phyloP scores from a whole-genome alignment of 768 basidiomycete species.

The Boletus subparvulus region DNA sequence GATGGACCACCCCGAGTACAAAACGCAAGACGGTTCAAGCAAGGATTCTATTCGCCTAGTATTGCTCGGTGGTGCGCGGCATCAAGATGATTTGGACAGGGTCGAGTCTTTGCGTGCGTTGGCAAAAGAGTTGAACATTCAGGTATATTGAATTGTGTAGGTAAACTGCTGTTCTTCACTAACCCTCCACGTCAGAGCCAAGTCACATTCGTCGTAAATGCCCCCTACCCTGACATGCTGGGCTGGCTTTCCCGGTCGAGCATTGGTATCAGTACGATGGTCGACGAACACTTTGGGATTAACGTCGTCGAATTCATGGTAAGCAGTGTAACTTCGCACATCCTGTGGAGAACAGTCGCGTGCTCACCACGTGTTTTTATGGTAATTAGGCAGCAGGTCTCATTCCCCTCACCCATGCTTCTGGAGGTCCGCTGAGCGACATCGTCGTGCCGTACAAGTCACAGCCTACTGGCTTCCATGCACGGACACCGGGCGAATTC shows the following conservation, averaged over 20 bases:
- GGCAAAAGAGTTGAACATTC: constrained; percentile 60
- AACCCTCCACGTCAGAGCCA: constrained; percentile 46
- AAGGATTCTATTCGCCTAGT: constrained; percentile 54
- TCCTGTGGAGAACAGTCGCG: not conserved
- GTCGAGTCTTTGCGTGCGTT: constrained; percentile 59
- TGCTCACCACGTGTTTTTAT: constrained; percentile 13
- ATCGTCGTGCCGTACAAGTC: constrained; percentile 82
- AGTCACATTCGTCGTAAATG: constrained; percentile 82
- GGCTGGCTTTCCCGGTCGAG: constrained; percentile 70
- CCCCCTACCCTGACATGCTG: constrained; percentile 69
- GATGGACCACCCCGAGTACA: constrained; percentile 57
- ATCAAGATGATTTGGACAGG: constrained; percentile 68
- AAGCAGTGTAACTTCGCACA: constrained; percentile 22
- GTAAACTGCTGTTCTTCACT: not conserved
- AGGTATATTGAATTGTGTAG: constrained; percentile 46
- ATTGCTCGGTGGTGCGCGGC: constrained; percentile 84
- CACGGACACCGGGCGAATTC: constrained; percentile 60
- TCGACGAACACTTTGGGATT: constrained; percentile 98
- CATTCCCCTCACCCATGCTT: constrained; percentile 89
- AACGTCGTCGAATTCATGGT: constrained; percentile 99
- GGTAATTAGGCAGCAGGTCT: constrained; percentile 81
- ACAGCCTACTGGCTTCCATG: constrained; percentile 82
- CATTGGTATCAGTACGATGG: constrained; percentile 93
- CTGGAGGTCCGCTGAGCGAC: constrained; percentile 88
- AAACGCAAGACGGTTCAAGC: constrained; percentile 12